Percentiles rank a stretch among this genome's conserved stretches.
Conservation (phyloP, 169 alveolate species). For the Cryptosporidium bovis region DNA sequence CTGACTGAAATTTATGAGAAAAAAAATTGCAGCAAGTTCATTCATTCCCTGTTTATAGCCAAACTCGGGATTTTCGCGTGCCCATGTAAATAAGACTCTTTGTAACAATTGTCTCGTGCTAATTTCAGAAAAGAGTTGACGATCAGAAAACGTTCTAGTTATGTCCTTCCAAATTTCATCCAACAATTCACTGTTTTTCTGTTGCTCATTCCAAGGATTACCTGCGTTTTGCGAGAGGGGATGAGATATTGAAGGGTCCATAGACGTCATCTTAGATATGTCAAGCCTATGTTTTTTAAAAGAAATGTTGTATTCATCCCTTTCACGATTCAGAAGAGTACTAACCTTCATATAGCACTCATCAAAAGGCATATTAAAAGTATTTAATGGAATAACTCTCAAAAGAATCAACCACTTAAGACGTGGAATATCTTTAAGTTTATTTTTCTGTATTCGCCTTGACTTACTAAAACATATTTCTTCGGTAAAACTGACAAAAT, state of each 20-base stretch:
- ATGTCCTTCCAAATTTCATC: conserved; percentile 82
- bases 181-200: conserved; percentile 74
- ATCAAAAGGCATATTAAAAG: conserved; percentile 7
- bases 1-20: conserved; percentile 42
- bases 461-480: conserved; percentile 19
- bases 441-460: not conserved
- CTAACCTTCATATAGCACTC: not conserved
- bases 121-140: conserved; percentile 81
- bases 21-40: conserved; percentile 62
- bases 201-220: conserved; percentile 79
- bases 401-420: conserved; percentile 61
- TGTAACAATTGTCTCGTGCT: conserved; percentile 81
- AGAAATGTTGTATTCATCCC: conserved; percentile 4
- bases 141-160: conserved; percentile 81
- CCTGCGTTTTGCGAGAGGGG: conserved; percentile 56
- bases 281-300: conserved; percentile 33
- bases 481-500: conserved; percentile 47
- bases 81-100: conserved; percentile 87
- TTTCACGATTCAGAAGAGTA: not conserved
- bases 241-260: conserved; percentile 71
- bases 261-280: conserved; percentile 39
- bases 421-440: conserved; percentile 38
- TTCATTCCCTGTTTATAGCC: conserved; percentile 85
- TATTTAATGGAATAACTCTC: conserved; percentile 18
- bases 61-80: conserved; percentile 83